Conservation (phyloP, 352 stramenopile species). For the Globisporangium rhizosaccharum region DNA sequence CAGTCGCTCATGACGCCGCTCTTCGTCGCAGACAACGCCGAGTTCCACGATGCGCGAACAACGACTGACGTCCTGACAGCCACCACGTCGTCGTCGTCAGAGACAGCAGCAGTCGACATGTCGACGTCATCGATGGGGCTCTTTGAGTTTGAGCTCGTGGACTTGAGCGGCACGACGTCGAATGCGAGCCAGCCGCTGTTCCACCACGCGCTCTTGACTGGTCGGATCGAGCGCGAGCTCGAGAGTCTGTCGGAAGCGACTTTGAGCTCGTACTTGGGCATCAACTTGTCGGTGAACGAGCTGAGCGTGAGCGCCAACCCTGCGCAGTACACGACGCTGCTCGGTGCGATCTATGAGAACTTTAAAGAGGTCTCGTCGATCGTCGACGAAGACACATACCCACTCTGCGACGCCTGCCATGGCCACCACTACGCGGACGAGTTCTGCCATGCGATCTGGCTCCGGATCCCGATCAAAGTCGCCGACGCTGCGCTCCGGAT, state of each 20-base stretch:
- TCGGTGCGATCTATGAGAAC: constrained; percentile 86
- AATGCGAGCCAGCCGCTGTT: constrained; percentile 58
- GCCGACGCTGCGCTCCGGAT: constrained; percentile 72
- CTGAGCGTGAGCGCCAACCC: constrained; percentile 54
- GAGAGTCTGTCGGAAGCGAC: constrained; percentile 57
- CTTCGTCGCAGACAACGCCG: constrained; percentile 75
- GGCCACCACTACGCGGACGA: constrained; percentile 64
- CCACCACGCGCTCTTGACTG: constrained; percentile 73
- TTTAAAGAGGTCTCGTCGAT: constrained; percentile 75
- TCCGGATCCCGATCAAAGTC: constrained; percentile 73
- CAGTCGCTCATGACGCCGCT: constrained; percentile 70
- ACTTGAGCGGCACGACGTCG: constrained; percentile 67
- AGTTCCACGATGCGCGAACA: constrained; percentile 77
- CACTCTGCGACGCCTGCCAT: constrained; percentile 47
- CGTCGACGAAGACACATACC: constrained; percentile 79
- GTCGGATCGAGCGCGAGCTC: constrained; percentile 65
- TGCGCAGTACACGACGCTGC: constrained; percentile 64
- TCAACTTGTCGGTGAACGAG: constrained; percentile 76
- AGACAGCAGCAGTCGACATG: constrained; percentile 26
- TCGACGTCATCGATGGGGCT: constrained; percentile 50
- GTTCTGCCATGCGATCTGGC: constrained; percentile 69
- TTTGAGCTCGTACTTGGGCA: constrained; percentile 57
- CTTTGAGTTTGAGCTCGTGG: constrained; percentile 84
- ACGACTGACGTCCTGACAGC: constrained; percentile 22
- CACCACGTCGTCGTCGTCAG: constrained; percentile 6